Conservation (phyloP, 73 alveolate species). For the Tetrahymena borealis region DNA sequence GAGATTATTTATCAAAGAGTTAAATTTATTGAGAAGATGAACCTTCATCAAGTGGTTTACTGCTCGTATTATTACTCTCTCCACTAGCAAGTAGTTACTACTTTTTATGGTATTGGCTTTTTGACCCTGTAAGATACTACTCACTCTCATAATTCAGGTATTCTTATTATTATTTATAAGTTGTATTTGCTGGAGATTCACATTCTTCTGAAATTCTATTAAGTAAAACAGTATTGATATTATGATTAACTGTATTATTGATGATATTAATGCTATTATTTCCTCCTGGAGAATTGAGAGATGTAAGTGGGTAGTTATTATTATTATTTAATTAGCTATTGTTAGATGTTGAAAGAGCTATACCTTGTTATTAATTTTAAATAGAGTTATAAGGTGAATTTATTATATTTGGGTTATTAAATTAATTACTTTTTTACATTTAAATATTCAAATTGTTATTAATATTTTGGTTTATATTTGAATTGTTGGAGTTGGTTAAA, state of each 20-base stretch:
- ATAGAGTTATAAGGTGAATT: no score
- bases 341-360: no score
- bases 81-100: not conserved
- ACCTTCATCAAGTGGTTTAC: not conserved
- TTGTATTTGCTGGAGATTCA: not conserved
- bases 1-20: not conserved
- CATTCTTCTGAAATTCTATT: not conserved
- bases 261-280: not conserved
- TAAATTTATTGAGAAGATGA: not conserved
- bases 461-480: not conserved
- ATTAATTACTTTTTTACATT: no score
- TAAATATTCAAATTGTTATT: no score
- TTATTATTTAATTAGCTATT: no score
- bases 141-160: not conserved
- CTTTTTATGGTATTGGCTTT: not conserved
- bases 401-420: no score
- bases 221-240: not conserved
- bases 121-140: not conserved
- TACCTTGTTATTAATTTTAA: no score
- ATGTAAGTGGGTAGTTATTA: no score
- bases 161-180: not conserved
- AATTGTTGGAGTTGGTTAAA: not conserved
- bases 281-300: not conserved
- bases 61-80: not conserved
- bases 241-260: not conserved